Percentiles rank a stretch among this genome's conserved stretches.
These are phyloP conservation scores for Ampelomyces quisqualis DNA, from an alignment of 2,329 filamentous ascomycete species.

Conservation along the genomic window DNA sequence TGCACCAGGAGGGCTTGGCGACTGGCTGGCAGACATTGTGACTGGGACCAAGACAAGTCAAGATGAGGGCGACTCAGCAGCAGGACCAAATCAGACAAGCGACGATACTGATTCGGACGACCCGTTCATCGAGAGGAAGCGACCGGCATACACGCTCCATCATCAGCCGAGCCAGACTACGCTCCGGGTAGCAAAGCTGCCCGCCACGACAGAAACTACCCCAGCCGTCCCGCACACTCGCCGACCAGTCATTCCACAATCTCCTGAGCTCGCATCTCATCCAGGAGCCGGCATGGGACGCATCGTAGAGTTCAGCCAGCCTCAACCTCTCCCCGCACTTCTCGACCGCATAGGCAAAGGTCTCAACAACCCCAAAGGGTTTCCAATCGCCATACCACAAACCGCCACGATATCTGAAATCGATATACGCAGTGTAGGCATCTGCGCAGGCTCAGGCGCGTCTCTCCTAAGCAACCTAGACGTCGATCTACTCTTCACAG, in stretches of 20 bases:
- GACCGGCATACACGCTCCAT: slow-evolving; percentile 48
- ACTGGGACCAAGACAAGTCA: slow-evolving; percentile 53
- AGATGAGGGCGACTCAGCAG: slow-evolving; percentile 4
- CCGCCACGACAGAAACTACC: slow-evolving; percentile 9
- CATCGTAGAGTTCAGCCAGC: slow-evolving; percentile 56
- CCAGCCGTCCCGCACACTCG: slow-evolving; percentile 50
- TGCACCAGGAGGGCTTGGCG: slow-evolving; percentile 78
- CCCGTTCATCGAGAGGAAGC: slow-evolving; percentile 41
- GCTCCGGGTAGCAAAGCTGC: slow-evolving; percentile 37
- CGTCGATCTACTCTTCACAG: slow-evolving; percentile 84
- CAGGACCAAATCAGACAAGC: slow-evolving; percentile 9
- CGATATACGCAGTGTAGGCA: slow-evolving; percentile 68
- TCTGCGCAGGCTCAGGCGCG: slow-evolving; percentile 87
- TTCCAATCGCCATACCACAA: slow-evolving; percentile 65
- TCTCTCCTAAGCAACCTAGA: slow-evolving; percentile 68
- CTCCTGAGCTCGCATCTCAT: slow-evolving; percentile 40
- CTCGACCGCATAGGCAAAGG: slow-evolving; percentile 62
- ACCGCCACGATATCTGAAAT: slow-evolving; percentile 56
- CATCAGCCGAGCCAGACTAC: slow-evolving; percentile 52
- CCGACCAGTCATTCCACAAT: slow-evolving; percentile 55
- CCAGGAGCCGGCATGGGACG: slow-evolving; percentile 62
- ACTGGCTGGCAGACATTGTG: slow-evolving; percentile 90
- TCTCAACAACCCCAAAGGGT: slow-evolving; percentile 67
- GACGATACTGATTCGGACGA: slow-evolving; percentile 32
- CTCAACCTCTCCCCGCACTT: slow-evolving; percentile 57